Evolutionary conservation across 2,329 filamentous ascomycete genomes (phyloP).

Genomic region (Knoxdaviesia proteae): DNA sequence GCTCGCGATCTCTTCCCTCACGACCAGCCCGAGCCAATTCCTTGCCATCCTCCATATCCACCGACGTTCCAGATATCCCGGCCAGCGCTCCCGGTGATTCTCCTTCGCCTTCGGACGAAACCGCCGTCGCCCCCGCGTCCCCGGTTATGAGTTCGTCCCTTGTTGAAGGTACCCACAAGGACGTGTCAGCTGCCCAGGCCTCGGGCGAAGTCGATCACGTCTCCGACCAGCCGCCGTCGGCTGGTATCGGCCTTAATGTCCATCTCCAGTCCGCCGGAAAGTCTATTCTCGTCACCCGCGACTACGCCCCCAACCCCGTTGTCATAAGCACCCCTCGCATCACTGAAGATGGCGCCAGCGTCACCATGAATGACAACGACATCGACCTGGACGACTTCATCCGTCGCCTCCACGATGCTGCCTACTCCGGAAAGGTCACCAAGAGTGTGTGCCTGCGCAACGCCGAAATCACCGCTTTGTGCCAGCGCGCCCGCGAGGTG

Average conservation of each 20-base stretch:
- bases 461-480: conserved; percentile 88
- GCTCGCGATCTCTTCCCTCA: conserved; percentile 28
- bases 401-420: conserved; percentile 77
- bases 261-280: conserved; percentile 54
- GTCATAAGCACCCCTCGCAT: conserved; percentile 12
- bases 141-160: conserved; percentile 62
- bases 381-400: conserved; percentile 97
- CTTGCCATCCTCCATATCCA: not conserved
- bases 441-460: conserved; percentile 97
- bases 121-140: conserved; percentile 42
- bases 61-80: not conserved
- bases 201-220: conserved; percentile 87
- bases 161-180: conserved; percentile 45
- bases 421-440: conserved; percentile 89
- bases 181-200: conserved; percentile 61
- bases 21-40: conserved; percentile 23
- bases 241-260: conserved; percentile 33
- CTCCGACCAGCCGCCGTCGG: conserved; percentile 69
- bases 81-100: conserved; percentile 1
- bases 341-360: conserved; percentile 16
- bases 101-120: conserved; percentile 9
- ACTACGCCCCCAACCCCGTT: conserved; percentile 48
- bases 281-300: conserved; percentile 73
- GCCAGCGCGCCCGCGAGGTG: conserved; percentile 68
- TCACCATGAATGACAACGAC: conserved; percentile 79